Evolutionary conservation across 225 moss, liverwort and hornwort species (phyloP), one percentile per base, ranked within the genome.

Genomic region (Takakia lepidozioides): DNA sequence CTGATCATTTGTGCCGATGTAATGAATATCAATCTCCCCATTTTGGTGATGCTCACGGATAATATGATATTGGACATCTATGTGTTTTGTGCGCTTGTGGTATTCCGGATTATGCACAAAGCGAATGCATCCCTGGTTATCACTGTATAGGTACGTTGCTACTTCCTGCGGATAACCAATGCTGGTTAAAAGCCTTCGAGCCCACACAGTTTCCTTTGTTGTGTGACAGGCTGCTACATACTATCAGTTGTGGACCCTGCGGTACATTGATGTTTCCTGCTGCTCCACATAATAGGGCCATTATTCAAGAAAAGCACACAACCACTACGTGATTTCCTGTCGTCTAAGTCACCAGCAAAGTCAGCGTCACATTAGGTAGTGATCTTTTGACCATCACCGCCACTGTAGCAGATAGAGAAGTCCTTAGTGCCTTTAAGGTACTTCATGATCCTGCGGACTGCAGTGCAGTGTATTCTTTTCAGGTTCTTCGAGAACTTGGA

Each of bases 331-430:
- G 29, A 52, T 14, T 22, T 19, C 0, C 53, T 8, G 10, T 35
- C 11, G 4, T 29, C 41, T 2, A 42, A 2, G 18, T 61, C 61
- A 0, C 43, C 53, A 1, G 52, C 61, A 13, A 19, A 61, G 2
- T 61, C 25, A 3, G 53, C 61, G 34, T 61, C 53, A 7, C 19
- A 44, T 17, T 16, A 60, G 2, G 32, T 48, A 14, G 1, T 14
- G 15, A 6, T 18, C 23, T 46, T 48, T n/a, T 17, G 13, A 13
- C 21, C 10, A 26, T 9, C n/a, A 5, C 28, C 21, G 11, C 45
- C 29, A 18, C 22, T 46, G 41, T 44, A 44, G 21, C 17, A 57
- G 2, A 57, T 6, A 4, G 16, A 18, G 14, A 16, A 18, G 19
- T 10, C 13, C 0, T n/a, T 0, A 2, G 44, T 57, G 2, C 56